phyloP scores from a whole-genome alignment of 352 stramenopile genomes.

The Globisporangium canariense region DNA sequence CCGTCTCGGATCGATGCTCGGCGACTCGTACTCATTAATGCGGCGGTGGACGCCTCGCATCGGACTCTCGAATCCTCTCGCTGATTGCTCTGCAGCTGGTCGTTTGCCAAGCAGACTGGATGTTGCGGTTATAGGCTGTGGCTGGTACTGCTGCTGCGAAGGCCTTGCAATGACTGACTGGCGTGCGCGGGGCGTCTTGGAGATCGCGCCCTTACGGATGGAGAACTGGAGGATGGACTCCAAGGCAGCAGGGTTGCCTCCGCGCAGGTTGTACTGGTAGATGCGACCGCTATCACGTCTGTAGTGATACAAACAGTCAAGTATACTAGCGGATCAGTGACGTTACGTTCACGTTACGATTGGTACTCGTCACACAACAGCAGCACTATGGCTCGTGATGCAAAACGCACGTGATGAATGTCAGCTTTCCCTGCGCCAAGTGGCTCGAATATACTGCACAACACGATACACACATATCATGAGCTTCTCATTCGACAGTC shows the following conservation, averaged over 20 bases:
- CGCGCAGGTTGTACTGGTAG: constrained; percentile 65
- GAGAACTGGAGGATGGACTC: constrained; percentile 45
- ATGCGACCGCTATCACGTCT: constrained; percentile 45
- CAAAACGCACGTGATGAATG: constrained; percentile 52
- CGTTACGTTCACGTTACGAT: not conserved
- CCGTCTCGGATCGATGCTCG: constrained; percentile 16
- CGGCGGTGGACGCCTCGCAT: constrained; percentile 24
- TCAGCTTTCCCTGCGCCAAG: constrained; percentile 49
- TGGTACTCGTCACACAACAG: not conserved
- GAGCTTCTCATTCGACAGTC: not conserved
- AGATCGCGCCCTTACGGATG: constrained; percentile 40
- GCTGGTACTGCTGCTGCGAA: not conserved
- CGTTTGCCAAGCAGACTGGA: constrained; percentile 12
- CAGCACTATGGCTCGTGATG: not conserved
- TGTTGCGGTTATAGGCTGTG: not conserved
- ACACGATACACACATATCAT: not conserved
- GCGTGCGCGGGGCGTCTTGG: constrained; percentile 28
- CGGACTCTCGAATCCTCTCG: constrained; percentile 21
- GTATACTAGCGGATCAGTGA: not conserved
- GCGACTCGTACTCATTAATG: constrained; percentile 29
- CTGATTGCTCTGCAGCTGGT: not conserved
- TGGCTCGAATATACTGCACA: constrained; percentile 63
- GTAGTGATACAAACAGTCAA: not conserved
- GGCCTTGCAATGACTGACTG: not conserved
- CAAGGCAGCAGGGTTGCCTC: constrained; percentile 40